These are phyloP conservation scores for Thalassiosira profunda DNA, from an alignment of 108 stramenopile species.

Conservation along the genomic window DNA sequence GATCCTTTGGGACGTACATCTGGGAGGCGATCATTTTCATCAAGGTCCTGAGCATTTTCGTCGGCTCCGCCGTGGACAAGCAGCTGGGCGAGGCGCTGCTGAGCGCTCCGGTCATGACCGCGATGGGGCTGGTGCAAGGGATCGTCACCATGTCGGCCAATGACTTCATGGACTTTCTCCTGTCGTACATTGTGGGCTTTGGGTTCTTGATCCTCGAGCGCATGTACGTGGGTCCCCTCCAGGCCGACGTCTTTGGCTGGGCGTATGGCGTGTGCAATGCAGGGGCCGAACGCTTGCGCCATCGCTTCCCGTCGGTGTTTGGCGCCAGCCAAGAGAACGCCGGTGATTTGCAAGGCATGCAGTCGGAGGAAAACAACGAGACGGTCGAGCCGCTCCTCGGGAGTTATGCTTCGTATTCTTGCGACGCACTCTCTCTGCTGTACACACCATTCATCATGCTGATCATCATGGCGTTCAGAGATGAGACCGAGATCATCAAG, in stretches of 20 bases:
- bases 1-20: slow-evolving; percentile 69
- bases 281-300: not conserved
- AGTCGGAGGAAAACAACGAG: slow-evolving; percentile 54
- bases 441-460: slow-evolving; percentile 76
- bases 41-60: slow-evolving; percentile 63
- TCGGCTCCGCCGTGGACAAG: slow-evolving; percentile 58
- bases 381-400: slow-evolving; percentile 86
- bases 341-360: not conserved
- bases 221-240: slow-evolving; percentile 68
- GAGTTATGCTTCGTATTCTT: slow-evolving; percentile 66
- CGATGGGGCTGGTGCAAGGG: slow-evolving; percentile 62
- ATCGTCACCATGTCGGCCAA: slow-evolving; percentile 72
- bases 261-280: not conserved
- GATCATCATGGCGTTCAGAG: slow-evolving; percentile 71
- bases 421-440: slow-evolving; percentile 60
- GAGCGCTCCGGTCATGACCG: slow-evolving; percentile 70
- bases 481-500: slow-evolving; percentile 66
- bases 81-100: slow-evolving; percentile 81
- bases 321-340: not conserved
- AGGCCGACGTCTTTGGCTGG: slow-evolving; percentile 46
- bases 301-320: not conserved
- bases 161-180: slow-evolving; percentile 88
- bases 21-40: slow-evolving; percentile 82
- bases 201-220: slow-evolving; percentile 70
- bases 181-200: slow-evolving; percentile 79